Percentiles rank a stretch among this genome's conserved stretches.
These are phyloP conservation scores for Pestalotiopsis sp. DNA, from an alignment of 2,329 filamentous ascomycete species.

Conservation along the genomic window DNA sequence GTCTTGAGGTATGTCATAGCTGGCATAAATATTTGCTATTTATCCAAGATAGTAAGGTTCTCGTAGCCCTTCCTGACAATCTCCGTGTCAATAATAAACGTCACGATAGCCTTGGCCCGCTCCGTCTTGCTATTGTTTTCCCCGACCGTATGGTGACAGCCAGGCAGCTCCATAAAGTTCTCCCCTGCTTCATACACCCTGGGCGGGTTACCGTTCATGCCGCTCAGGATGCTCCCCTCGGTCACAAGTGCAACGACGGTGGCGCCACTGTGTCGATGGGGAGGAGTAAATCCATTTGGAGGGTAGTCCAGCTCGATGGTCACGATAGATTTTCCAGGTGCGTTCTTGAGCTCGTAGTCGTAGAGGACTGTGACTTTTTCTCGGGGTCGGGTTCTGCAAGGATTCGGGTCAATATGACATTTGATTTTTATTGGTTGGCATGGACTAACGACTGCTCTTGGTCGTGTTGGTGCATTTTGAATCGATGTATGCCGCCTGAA, in stretches of 20 bases:
- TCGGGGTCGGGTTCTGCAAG: constrained; percentile 39
- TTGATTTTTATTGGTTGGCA: background rate
- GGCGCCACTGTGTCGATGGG: background rate
- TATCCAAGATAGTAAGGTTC: background rate
- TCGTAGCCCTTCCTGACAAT: background rate
- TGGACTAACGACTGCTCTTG: background rate
- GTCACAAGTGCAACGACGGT: background rate
- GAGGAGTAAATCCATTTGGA: constrained; percentile 22
- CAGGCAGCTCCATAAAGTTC: background rate
- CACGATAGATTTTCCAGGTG: constrained; percentile 42
- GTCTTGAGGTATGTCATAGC: no score
- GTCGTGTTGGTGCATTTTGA: background rate
- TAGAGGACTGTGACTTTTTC: constrained; percentile 16
- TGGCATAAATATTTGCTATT: no score
- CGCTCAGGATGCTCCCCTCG: background rate
- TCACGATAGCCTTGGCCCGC: background rate
- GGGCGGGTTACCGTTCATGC: background rate
- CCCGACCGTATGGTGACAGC: background rate
- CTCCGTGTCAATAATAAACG: background rate
- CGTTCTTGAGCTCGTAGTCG: constrained; percentile 33
- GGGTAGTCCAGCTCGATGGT: constrained; percentile 39
- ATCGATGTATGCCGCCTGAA: no score
- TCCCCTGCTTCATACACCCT: background rate
- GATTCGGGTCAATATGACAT: background rate
- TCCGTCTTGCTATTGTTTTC: background rate